These are phyloP conservation scores for Orychophragmus violaceus DNA, from an alignment of 345 rosid genomes.

Conservation along the genomic window DNA sequence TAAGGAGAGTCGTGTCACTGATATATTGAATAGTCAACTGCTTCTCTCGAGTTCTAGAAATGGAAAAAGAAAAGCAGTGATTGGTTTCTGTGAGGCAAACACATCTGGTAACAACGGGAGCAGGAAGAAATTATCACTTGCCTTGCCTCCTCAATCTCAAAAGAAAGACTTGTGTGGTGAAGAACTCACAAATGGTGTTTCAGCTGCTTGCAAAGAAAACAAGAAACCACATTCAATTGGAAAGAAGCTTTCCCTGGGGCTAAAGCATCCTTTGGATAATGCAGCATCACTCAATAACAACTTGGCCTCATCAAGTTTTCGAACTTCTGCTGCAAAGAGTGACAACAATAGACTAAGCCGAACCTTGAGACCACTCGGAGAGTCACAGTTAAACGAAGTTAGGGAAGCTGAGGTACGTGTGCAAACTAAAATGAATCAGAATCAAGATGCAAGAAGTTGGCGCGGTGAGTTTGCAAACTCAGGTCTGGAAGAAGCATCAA, in stretches of 20 bases:
- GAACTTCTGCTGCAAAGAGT: slow-evolving; percentile 15
- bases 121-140: slow-evolving; percentile 37
- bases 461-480: slow-evolving; percentile 14
- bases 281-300: neutral
- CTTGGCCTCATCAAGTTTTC: neutral
- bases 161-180: slow-evolving; percentile 20
- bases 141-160: slow-evolving; percentile 25
- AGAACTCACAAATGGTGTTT: slow-evolving; percentile 20
- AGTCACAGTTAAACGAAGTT: slow-evolving; percentile 18
- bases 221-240: slow-evolving; percentile 21
- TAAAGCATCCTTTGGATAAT: slow-evolving; percentile 18
- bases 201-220: neutral
- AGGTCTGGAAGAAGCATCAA: slow-evolving; percentile 28
- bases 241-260: slow-evolving; percentile 46
- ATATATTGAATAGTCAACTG: neutral
- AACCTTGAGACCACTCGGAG: slow-evolving; percentile 30
- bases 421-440: slow-evolving; percentile 4
- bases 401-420: neutral
- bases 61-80: slow-evolving; percentile 17
- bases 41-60: neutral
- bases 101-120: slow-evolving; percentile 5
- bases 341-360: slow-evolving; percentile 3
- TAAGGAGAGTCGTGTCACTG: neutral
- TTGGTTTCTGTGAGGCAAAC: neutral
- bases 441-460: slow-evolving; percentile 1